Conservation (phyloP, 164 flowering plant species). For the Berberis vulgaris region DNA sequence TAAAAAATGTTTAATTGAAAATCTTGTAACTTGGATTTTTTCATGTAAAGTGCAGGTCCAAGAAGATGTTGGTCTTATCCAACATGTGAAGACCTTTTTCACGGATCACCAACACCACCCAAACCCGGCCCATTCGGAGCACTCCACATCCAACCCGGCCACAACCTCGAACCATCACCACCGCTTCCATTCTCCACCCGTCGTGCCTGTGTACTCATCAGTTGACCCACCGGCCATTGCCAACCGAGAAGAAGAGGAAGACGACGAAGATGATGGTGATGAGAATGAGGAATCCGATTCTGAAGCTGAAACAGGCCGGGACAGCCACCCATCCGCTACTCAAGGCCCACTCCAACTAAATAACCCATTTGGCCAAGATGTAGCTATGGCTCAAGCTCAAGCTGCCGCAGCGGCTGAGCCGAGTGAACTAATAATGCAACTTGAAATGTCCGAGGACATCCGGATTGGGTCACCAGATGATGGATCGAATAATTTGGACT, state of each 20-base stretch:
- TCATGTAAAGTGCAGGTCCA: conserved; percentile 33
- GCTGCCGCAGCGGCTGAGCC: conserved; percentile 24
- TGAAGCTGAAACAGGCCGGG: conserved; percentile 30
- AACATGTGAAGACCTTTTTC: conserved; percentile 63
- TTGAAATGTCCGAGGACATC: conserved; percentile 76
- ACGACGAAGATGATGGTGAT: conserved; percentile 36
- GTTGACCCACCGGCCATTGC: conserved; percentile 19
- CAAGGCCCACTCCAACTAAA: conserved; percentile 2
- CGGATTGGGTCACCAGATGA: conserved; percentile 81
- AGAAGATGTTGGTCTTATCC: conserved; percentile 54
- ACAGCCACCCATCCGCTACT: neutral
- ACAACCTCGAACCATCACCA: conserved; percentile 32
- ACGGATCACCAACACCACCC: conserved; percentile 36
- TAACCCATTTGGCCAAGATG: conserved; percentile 4
- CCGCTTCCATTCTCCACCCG: conserved; percentile 27
- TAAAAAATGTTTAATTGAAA: neutral
- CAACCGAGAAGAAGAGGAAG: conserved; percentile 21
- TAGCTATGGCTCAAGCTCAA: neutral
- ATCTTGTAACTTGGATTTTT: neutral
- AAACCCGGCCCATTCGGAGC: conserved; percentile 87
- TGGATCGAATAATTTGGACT: conserved; percentile 57
- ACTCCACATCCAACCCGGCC: conserved; percentile 80
- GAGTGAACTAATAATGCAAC: conserved; percentile 59
- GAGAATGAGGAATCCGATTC: conserved; percentile 48
- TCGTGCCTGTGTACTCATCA: conserved; percentile 16